Evolutionary conservation across 345 rosid genomes (phyloP), one percentile per base, ranked within the genome.

Genomic region (Durio zibethinus): DNA sequence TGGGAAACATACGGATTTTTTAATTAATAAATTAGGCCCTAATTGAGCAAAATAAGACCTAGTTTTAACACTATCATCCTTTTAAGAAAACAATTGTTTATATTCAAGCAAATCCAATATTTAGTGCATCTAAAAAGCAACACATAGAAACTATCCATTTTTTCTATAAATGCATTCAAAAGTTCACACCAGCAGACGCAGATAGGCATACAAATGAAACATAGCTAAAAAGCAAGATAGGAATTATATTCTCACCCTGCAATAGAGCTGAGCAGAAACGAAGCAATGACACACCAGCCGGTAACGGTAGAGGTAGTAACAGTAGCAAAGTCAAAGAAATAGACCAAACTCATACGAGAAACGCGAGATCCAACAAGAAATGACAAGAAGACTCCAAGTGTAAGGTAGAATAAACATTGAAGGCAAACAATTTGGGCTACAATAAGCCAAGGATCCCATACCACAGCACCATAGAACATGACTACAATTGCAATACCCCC

Each of bases 391-490:
- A 90, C 54, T 23, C 99, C 98, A n/a, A 93, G 86, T 4, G 88
- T 86, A 42, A 90, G 85, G 81, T 96, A 93, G 87, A 87, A 91
- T 8, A 93, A 82, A 86, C 99, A 93, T 66, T 96, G 98, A 53
- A 96, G 89, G 76, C 93, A 91, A 21, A 89, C 86, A 61, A 93
- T 96, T 82, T 93, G 98, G 52, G 92, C 92, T 85, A 92, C 90
- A 48, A 96, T 96, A 63, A 93, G 94, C 95, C 97, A 92, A 76
- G 98, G 98, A 70, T 96, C 99, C 98, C 99, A 93, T 73, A 90
- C 92, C 11, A 86, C 86, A 71, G 93, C 87, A 76, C 98, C 98
- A 89, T 90, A 96, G 92, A 96, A 96, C 99, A 96, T 93, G 83
- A 73, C 89, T 84, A 78, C 84, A 35, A 12, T 75, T 23, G 29